Percentiles rank a stretch among this genome's conserved stretches.
These are phyloP conservation scores for Umbellularia californica DNA, from an alignment of 164 flowering plant genomes.

Conservation along the genomic window DNA sequence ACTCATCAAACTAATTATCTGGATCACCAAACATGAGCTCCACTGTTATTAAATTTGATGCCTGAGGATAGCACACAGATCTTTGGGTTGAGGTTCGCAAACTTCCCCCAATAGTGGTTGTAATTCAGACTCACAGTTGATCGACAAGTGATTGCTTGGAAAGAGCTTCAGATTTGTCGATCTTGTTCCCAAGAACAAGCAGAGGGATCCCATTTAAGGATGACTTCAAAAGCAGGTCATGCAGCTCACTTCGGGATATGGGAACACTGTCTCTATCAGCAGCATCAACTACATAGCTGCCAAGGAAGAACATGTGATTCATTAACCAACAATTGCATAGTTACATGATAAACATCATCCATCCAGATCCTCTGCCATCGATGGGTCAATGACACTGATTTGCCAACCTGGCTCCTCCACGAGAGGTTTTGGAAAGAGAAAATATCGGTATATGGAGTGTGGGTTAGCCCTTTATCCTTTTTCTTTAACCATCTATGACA, in stretches of 20 bases:
- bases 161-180: constrained; percentile 90
- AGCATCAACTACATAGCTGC: constrained; percentile 91
- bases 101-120: not conserved
- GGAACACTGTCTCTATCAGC: constrained; percentile 90
- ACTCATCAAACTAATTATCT: not conserved
- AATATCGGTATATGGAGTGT: no score
- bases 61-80: not conserved
- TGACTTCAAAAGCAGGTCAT: constrained; percentile 70
- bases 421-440: no score
- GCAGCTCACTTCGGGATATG: constrained; percentile 70
- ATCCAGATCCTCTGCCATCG: not conserved
- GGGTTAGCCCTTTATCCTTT: no score
- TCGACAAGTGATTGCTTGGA: constrained; percentile 82
- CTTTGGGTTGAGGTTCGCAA: not conserved
- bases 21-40: not conserved
- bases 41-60: not conserved
- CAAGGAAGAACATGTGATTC: not conserved
- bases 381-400: not conserved
- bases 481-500: no score
- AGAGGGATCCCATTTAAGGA: constrained; percentile 73
- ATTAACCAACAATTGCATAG: not conserved
- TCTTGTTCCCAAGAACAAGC: constrained; percentile 82
- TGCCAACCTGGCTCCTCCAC: not conserved
- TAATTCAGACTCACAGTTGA: constrained; percentile 61
- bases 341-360: not conserved